A percentile compares a stretch with the other conserved stretches of the same genome.
phyloP scores from a whole-genome alignment of 2,329 filamentous ascomycete species.

The Claviceps purpurea region DNA sequence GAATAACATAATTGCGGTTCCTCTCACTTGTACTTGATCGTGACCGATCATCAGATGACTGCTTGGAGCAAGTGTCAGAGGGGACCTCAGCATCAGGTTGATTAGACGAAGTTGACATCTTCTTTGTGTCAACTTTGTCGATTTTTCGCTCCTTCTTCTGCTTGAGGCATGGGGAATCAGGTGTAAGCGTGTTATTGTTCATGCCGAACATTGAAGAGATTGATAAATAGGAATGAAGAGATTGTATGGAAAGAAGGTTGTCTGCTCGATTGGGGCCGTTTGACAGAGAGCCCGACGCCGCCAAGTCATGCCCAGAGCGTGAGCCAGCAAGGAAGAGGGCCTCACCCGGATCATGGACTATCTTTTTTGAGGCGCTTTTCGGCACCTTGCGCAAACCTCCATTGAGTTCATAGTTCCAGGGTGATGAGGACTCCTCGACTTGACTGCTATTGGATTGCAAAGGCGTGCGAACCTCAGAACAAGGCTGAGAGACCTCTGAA shows the following conservation, averaged over 20 bases:
- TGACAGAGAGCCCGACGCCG: neutral
- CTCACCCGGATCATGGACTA: neutral
- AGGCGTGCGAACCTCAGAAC: slow-evolving; percentile 4
- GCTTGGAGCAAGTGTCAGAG: slow-evolving; percentile 32
- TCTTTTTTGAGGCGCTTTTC: slow-evolving; percentile 6
- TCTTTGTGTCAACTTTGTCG: slow-evolving; percentile 20
- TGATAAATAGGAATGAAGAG: slow-evolving; percentile 16
- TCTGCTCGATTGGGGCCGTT: neutral
- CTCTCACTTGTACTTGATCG: slow-evolving; percentile 24
- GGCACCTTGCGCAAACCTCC: slow-evolving; percentile 41
- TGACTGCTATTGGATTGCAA: slow-evolving; percentile 9
- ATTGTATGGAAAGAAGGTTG: slow-evolving; percentile 12
- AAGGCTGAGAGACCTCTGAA: slow-evolving; percentile 21
- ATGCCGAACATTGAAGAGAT: slow-evolving; percentile 35
- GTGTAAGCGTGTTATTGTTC: slow-evolving; percentile 40
- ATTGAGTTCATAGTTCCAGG: slow-evolving; percentile 41
- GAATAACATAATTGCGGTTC: slow-evolving; percentile 40
- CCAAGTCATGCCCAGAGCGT: neutral
- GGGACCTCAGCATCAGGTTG: slow-evolving; percentile 39
- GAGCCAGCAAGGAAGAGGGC: neutral
- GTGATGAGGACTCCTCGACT: slow-evolving; percentile 18
- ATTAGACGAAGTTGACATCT: slow-evolving; percentile 28
- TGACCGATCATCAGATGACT: slow-evolving; percentile 22
- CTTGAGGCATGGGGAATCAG: neutral
- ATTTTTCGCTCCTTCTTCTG: neutral